Evolutionary conservation across 352 stramenopile species (phyloP).

Genomic region (Elongisporangium anandrum): DNA sequence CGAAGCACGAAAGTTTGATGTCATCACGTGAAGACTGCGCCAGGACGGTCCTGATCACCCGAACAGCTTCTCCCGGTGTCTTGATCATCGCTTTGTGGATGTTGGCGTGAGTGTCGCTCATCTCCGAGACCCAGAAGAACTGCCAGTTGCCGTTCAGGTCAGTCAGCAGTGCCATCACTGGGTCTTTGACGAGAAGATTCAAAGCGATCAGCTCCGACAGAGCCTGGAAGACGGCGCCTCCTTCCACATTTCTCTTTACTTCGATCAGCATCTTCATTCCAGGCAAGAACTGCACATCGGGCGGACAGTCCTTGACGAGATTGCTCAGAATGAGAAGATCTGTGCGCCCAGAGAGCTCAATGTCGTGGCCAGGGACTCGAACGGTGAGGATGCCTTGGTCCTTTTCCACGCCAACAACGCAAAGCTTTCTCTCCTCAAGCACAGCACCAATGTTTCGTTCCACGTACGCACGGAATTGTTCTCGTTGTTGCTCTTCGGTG

Average conservation of each 20-base stretch:
- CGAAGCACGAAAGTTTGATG: constrained; percentile 20
- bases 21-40: constrained; percentile 17
- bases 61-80: constrained; percentile 20
- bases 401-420: constrained; percentile 28
- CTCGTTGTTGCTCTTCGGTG: constrained; percentile 25
- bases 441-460: constrained; percentile 30
- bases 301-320: constrained; percentile 8
- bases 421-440: constrained; percentile 26
- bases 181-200: constrained; percentile 25
- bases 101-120: constrained; percentile 8
- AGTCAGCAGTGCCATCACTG: constrained; percentile 41
- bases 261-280: constrained; percentile 42
- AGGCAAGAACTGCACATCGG: constrained; percentile 20
- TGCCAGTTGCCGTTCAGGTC: constrained; percentile 26
- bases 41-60: constrained; percentile 28
- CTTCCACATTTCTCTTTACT: constrained; percentile 32
- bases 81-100: constrained; percentile 20
- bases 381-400: constrained; percentile 21
- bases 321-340: constrained; percentile 40
- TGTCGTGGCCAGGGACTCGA: constrained; percentile 19
- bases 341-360: constrained; percentile 29
- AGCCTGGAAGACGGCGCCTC: constrained; percentile 19
- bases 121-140: constrained; percentile 44
- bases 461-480: constrained; percentile 25
- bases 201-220: constrained; percentile 40